These are phyloP conservation scores for Pseudohyphozyma bogoriensis DNA, from an alignment of 768 basidiomycete genomes.

Conservation along the genomic window DNA sequence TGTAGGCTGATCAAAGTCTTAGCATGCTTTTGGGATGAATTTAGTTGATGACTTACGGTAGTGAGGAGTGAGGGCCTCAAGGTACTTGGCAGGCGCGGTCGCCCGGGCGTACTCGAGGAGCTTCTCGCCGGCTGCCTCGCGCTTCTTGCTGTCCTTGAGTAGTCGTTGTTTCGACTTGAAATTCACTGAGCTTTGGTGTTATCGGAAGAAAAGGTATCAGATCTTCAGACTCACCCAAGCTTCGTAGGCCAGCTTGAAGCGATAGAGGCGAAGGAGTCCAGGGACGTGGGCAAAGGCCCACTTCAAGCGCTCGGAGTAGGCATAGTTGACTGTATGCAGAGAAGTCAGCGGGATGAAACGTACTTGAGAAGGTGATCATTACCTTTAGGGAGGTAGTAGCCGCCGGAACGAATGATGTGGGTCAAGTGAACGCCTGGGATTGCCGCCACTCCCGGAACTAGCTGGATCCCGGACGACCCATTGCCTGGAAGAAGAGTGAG, in stretches of 20 bases:
- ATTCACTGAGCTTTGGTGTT: background rate
- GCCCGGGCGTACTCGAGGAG: background rate
- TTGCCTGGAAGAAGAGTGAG: slow-evolving; percentile 39
- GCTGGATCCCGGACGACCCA: slow-evolving; percentile 55
- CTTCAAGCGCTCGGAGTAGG: background rate
- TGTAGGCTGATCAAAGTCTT: slow-evolving; percentile 17
- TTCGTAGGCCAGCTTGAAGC: slow-evolving; percentile 8
- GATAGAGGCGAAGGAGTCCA: slow-evolving; percentile 17
- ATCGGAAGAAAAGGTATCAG: background rate
- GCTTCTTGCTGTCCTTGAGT: background rate
- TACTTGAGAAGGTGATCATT: slow-evolving; percentile 1
- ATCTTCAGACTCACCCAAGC: background rate
- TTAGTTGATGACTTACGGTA: slow-evolving; percentile 34
- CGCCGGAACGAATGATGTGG: slow-evolving; percentile 39
- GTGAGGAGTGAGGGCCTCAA: slow-evolving; percentile 44
- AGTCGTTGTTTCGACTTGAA: background rate
- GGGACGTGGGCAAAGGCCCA: slow-evolving; percentile 23
- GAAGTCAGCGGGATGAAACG: background rate
- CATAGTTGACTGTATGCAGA: background rate
- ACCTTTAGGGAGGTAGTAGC: slow-evolving; percentile 16
- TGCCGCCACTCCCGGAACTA: slow-evolving; percentile 32
- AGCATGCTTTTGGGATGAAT: background rate
- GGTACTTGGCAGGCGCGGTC: background rate
- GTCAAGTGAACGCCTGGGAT: slow-evolving; percentile 35
- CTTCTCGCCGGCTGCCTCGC: background rate